Evolutionary conservation across 768 basidiomycete species (phyloP).

Genomic region (Lactarius vividus): DNA sequence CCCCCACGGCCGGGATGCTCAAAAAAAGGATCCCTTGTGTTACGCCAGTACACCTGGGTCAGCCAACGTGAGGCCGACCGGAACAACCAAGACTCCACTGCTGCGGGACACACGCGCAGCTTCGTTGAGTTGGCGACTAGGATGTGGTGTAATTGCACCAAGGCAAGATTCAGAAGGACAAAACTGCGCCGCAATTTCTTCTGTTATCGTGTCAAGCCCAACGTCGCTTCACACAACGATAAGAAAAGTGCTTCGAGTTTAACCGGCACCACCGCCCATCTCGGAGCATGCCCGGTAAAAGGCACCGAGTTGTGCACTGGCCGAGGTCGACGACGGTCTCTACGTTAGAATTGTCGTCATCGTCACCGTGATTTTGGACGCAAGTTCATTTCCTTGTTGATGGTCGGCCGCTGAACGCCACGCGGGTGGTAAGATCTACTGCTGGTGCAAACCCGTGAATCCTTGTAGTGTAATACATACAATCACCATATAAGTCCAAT

Average conservation of each 20-base stretch:
- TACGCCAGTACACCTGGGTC: too few relatives aligned
- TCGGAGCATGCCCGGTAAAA: too few relatives aligned
- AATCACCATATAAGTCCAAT: constrained; percentile 2
- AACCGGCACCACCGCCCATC: too few relatives aligned
- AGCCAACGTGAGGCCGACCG: too few relatives aligned
- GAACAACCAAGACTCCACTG: too few relatives aligned
- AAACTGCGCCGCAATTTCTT: constrained; percentile 35
- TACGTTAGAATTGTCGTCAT: constrained; percentile 1
- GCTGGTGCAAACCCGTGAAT: neutral
- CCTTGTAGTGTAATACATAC: constrained; percentile 13
- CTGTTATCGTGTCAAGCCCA: constrained; percentile 50
- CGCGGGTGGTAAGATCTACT: neutral
- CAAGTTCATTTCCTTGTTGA: neutral
- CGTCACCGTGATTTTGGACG: neutral
- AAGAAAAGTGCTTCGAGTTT: constrained; percentile 26
- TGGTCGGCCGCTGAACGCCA: too few relatives aligned
- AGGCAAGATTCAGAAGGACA: too few relatives aligned
- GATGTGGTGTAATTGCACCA: too few relatives aligned
- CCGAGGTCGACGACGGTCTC: constrained; percentile 2
- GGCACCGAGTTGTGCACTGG: neutral
- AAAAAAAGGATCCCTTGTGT: too few relatives aligned
- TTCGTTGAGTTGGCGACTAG: too few relatives aligned
- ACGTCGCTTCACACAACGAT: constrained; percentile 57
- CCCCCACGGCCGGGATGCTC: constrained; percentile 41
- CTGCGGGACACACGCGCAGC: too few relatives aligned